These are phyloP conservation scores for Xylariaceae sp. DNA, from an alignment of 2,329 filamentous ascomycete species.

Conservation along the genomic window DNA sequence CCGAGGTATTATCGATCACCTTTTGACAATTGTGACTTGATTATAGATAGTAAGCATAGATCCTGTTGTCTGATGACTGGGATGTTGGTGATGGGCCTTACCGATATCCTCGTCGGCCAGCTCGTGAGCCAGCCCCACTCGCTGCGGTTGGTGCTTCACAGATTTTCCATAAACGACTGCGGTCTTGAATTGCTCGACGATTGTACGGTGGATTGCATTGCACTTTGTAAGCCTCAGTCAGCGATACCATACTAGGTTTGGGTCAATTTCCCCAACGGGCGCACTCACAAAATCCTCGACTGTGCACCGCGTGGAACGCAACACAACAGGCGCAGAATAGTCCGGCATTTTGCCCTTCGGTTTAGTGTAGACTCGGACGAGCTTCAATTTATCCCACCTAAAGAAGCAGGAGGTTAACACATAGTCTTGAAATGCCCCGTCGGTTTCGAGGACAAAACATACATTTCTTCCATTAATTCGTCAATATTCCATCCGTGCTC, in stretches of 20 bases:
- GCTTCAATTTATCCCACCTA: constrained; percentile 87
- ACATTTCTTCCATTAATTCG: constrained; percentile 93
- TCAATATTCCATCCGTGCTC: constrained; percentile 98
- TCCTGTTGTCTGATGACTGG: constrained; percentile 5
- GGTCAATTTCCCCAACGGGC: constrained; percentile 14
- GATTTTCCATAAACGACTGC: constrained; percentile 97
- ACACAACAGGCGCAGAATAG: constrained; percentile 85
- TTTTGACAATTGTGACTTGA: constrained; percentile 65
- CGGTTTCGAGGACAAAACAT: constrained; percentile 29
- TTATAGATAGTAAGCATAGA: constrained; percentile 20
- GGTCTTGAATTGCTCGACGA: constrained; percentile 91
- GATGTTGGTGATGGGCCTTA: constrained; percentile 36
- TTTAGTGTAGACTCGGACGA: constrained; percentile 94
- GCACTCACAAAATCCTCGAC: constrained; percentile 92
- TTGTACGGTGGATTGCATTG: constrained; percentile 94
- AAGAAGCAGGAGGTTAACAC: constrained; percentile 18
- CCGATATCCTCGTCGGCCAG: constrained; percentile 96
- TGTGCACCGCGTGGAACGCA: constrained; percentile 76
- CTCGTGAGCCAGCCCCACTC: constrained; percentile 87
- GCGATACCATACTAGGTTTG: constrained; percentile 20
- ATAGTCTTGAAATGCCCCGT: constrained; percentile 6
- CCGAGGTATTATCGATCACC: constrained; percentile 35
- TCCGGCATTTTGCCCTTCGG: constrained; percentile 94
- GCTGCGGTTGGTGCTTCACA: constrained; percentile 97
- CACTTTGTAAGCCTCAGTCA: constrained; percentile 58